Percentiles rank a stretch among this genome's conserved stretches.
These are phyloP conservation scores for Fomitopsis serialis DNA, from an alignment of 768 basidiomycete genomes.

Conservation along the genomic window DNA sequence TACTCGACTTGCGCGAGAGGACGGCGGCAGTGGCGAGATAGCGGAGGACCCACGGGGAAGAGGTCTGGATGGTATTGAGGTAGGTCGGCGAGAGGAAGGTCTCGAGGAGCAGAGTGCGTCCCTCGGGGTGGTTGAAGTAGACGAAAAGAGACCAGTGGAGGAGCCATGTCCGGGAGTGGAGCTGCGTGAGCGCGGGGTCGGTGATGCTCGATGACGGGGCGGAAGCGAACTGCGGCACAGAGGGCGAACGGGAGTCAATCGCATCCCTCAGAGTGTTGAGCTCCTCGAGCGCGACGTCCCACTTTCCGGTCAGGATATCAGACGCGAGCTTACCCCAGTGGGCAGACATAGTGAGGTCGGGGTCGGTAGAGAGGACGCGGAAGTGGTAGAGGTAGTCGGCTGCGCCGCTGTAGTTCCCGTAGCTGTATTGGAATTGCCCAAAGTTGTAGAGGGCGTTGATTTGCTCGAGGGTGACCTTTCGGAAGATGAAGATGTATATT, in stretches of 20 bases:
- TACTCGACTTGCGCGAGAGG: constrained; percentile 75
- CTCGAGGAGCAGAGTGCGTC: constrained; percentile 88
- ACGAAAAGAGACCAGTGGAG: constrained; percentile 98
- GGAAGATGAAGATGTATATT: background rate
- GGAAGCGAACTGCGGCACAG: constrained; percentile 32
- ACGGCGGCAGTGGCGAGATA: constrained; percentile 93
- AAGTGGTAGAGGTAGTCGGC: constrained; percentile 99
- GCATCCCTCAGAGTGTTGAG: constrained; percentile 91
- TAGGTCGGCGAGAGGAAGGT: constrained; percentile 95
- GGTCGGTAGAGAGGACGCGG: constrained; percentile 92
- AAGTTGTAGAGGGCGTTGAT: constrained; percentile 96
- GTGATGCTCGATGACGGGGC: constrained; percentile 31
- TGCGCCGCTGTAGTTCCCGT: constrained; percentile 93
- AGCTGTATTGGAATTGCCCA: constrained; percentile 98
- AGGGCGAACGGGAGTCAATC: constrained; percentile 73
- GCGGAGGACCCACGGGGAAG: constrained; percentile 89
- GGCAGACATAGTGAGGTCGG: constrained; percentile 89
- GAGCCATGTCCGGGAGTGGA: constrained; percentile 94
- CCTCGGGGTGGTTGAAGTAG: constrained; percentile 94
- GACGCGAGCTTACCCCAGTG: constrained; percentile 99
- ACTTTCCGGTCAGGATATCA: constrained; percentile 91
- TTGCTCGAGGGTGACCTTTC: constrained; percentile 88
- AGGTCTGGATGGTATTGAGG: constrained; percentile 97
- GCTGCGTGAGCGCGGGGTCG: constrained; percentile 72
- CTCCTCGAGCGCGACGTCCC: constrained; percentile 93